Conservation (phyloP, 495 filamentous ascomycete species). For the Parmelia sp. region DNA sequence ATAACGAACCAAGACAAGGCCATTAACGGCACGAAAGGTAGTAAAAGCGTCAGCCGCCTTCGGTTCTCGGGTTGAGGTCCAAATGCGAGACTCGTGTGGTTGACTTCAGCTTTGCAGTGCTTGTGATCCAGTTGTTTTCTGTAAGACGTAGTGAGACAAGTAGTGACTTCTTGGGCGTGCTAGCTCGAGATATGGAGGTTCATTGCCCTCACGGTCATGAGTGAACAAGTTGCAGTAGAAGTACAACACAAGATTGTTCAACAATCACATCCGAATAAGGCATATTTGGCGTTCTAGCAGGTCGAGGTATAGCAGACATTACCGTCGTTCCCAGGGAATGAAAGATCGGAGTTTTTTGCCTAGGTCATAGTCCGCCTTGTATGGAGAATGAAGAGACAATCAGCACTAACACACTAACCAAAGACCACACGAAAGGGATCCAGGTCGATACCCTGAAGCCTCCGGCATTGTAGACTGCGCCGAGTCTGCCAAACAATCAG, state of each 20-base stretch:
- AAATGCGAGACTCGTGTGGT: neutral
- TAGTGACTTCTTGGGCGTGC: neutral
- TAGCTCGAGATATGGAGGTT: neutral
- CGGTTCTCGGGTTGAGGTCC: neutral
- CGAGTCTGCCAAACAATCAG: constrained; percentile 53
- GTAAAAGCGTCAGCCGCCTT: neutral
- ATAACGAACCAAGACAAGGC: neutral
- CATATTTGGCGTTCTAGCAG: neutral
- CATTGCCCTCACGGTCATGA: neutral
- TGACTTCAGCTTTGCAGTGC: neutral
- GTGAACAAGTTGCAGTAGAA: neutral
- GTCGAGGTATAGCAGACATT: neutral
- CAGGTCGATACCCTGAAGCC: constrained; percentile 94
- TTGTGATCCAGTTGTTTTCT: neutral
- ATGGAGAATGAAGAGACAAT: constrained; percentile 92
- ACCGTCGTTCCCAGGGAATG: neutral
- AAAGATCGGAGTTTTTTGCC: neutral
- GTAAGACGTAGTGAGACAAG: neutral
- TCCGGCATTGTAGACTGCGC: constrained; percentile 79
- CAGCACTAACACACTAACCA: constrained; percentile 81
- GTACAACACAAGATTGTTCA: neutral
- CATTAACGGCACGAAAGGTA: neutral
- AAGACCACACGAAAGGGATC: constrained; percentile 92
- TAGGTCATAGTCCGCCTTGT: constrained; percentile 78
- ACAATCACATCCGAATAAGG: neutral